A percentile compares a stretch with the other conserved stretches of the same genome.
phyloP scores from a whole-genome alignment of 2,329 filamentous ascomycete genomes.

The Xylaria sp. region DNA sequence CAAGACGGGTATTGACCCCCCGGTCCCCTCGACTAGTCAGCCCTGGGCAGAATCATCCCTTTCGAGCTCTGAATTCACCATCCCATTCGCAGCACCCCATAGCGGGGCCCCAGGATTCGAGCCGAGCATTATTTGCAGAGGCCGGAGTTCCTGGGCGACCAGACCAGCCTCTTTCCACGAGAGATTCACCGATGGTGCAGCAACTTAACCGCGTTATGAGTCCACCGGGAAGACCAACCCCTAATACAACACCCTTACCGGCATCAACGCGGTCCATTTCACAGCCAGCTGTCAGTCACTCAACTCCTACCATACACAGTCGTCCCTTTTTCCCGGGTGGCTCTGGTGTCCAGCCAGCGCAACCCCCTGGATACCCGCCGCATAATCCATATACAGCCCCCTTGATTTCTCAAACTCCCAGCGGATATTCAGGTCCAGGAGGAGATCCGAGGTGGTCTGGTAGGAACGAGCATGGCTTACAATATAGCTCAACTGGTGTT shows the following conservation, averaged over 20 bases:
- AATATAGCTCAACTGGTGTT: slow-evolving; percentile 34
- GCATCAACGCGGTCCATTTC: slow-evolving; percentile 45
- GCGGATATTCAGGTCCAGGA: slow-evolving; percentile 38
- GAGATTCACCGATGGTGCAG: slow-evolving; percentile 43
- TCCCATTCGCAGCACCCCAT: slow-evolving; percentile 43
- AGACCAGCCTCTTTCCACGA: slow-evolving; percentile 39
- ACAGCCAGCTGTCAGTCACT: slow-evolving; percentile 43
- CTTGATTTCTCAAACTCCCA: slow-evolving; percentile 34
- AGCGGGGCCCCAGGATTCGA: slow-evolving; percentile 35
- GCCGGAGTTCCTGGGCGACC: slow-evolving; percentile 37
- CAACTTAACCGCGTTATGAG: slow-evolving; percentile 43
- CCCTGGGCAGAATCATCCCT: slow-evolving; percentile 52
- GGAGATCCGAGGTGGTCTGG: slow-evolving; percentile 44
- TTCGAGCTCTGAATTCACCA: slow-evolving; percentile 48
- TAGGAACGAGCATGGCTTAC: slow-evolving; percentile 35
- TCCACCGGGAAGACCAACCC: slow-evolving; percentile 39
- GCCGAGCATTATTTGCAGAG: slow-evolving; percentile 39
- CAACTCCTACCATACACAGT: slow-evolving; percentile 37
- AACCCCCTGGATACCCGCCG: slow-evolving; percentile 33
- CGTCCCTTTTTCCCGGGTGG: slow-evolving; percentile 40
- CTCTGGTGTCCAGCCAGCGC: slow-evolving; percentile 36
- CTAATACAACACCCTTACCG: slow-evolving; percentile 42
- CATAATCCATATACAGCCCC: slow-evolving; percentile 39
- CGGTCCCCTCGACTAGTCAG: slow-evolving; percentile 68
- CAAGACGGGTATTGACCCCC: slow-evolving; percentile 66